Evolutionary conservation across 768 basidiomycete species (phyloP).

Genomic region (Leccinum broughii): DNA sequence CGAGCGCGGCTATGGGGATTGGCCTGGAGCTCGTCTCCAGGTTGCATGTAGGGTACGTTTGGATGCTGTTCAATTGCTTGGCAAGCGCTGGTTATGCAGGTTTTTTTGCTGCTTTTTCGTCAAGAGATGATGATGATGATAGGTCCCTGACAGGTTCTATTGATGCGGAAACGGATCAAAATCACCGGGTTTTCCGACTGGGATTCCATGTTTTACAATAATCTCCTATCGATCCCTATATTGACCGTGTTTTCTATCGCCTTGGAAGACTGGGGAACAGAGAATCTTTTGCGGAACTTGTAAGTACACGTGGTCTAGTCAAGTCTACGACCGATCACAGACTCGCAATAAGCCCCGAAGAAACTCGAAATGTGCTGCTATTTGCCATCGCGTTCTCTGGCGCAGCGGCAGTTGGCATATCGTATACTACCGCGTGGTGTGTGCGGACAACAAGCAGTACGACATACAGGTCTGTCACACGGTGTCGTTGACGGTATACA

Average conservation of each 20-base stretch:
- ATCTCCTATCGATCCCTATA: constrained; percentile 91
- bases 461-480: constrained; percentile 78
- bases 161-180: constrained; percentile 98
- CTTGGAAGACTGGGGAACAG: constrained; percentile 86
- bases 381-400: constrained; percentile 94
- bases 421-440: constrained; percentile 99
- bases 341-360: constrained; percentile 62
- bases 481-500: not conserved
- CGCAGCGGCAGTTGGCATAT: constrained; percentile 96
- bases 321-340: not conserved
- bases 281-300: constrained; percentile 78
- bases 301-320: constrained; percentile 36
- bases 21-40: constrained; percentile 40
- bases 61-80: constrained; percentile 95
- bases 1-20: constrained; percentile 28
- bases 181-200: constrained; percentile 93
- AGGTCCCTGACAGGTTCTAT: constrained; percentile 61
- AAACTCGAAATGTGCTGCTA: constrained; percentile 75
- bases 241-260: constrained; percentile 79
- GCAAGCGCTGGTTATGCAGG: constrained; percentile 88
- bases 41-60: constrained; percentile 84
- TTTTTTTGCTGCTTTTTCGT: constrained; percentile 16
- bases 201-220: constrained; percentile 99
- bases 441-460: constrained; percentile 94
- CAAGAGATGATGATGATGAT: constrained; percentile 6